Evolutionary conservation across 495 filamentous ascomycete genomes (phyloP).

Genomic region (Letharia lupina): DNA sequence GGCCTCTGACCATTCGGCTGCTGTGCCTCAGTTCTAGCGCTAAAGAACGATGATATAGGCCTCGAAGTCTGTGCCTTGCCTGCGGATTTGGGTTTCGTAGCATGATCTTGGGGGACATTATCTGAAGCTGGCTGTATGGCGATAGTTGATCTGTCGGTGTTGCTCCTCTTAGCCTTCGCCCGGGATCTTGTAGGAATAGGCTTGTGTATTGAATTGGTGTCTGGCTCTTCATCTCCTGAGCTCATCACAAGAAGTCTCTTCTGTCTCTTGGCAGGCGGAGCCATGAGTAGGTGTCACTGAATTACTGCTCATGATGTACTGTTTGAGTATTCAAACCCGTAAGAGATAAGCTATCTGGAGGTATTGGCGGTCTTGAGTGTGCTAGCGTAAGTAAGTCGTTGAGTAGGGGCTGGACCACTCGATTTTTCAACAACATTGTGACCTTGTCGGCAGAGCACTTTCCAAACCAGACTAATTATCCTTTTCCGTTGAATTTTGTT

Average conservation of each 20-base stretch:
- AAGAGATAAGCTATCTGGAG: not conserved
- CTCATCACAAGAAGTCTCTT: slow-evolving; percentile 37
- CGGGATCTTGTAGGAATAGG: slow-evolving; percentile 16
- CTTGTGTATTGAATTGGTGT: slow-evolving; percentile 14
- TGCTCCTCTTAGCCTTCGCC: not conserved
- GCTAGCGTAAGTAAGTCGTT: not conserved
- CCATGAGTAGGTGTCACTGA: slow-evolving; percentile 29
- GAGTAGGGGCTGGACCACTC: not conserved
- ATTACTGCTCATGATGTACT: not conserved
- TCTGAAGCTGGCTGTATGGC: slow-evolving; percentile 7
- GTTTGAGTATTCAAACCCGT: no score
- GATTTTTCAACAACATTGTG: not conserved
- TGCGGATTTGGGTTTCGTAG: slow-evolving; percentile 7
- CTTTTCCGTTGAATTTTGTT: no score
- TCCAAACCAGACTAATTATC: no score
- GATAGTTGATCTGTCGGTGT: not conserved
- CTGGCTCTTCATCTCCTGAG: slow-evolving; percentile 37
- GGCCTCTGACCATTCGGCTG: slow-evolving; percentile 6
- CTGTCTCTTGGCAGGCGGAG: slow-evolving; percentile 40
- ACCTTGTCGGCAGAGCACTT: not conserved
- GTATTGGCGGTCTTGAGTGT: not conserved
- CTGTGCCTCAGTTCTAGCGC: slow-evolving; percentile 28
- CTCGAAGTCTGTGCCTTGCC: slow-evolving; percentile 23
- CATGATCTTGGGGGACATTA: slow-evolving; percentile 12
- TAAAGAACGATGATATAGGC: slow-evolving; percentile 39